Evolutionary conservation across 2,329 filamentous ascomycete genomes (phyloP).

Genomic region (Pseudogymnoascus destructans): DNA sequence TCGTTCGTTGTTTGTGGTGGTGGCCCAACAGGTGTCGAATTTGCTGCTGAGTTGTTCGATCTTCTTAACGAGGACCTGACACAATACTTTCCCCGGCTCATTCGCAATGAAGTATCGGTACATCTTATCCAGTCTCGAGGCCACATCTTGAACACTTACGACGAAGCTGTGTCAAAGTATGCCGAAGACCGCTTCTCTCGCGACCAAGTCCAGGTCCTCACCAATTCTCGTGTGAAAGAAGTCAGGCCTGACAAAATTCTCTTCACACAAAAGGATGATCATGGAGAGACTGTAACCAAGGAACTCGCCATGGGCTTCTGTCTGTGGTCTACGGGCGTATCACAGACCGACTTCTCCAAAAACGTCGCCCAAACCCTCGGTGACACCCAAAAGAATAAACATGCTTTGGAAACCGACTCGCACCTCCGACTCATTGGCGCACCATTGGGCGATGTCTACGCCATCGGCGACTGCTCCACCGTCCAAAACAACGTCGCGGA

Average conservation of each 20-base stretch:
- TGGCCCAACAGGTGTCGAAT: conserved; percentile 93
- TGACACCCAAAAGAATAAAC: conserved; percentile 67
- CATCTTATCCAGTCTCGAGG: conserved; percentile 90
- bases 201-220: conserved; percentile 82
- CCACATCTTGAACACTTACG: conserved; percentile 96
- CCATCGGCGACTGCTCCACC: conserved; percentile 88
- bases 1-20: conserved; percentile 96
- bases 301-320: conserved; percentile 94
- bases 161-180: conserved; percentile 84
- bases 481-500: conserved; percentile 96
- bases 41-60: conserved; percentile 91
- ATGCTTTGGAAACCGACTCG: conserved; percentile 87
- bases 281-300: conserved; percentile 68
- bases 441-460: conserved; percentile 88
- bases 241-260: conserved; percentile 72
- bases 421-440: conserved; percentile 82
- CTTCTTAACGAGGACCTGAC: conserved; percentile 90
- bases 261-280: conserved; percentile 68
- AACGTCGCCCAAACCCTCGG: conserved; percentile 65
- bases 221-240: conserved; percentile 86
- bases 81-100: conserved; percentile 67
- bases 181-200: conserved; percentile 84
- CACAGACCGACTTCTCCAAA: conserved; percentile 70
- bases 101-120: conserved; percentile 96
- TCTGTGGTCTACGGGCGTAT: conserved; percentile 91